Evolutionary conservation across 805 yeast genomes (phyloP), one percentile per base, ranked within the genome.

Genomic region (Suhomyces prunicola): DNA sequence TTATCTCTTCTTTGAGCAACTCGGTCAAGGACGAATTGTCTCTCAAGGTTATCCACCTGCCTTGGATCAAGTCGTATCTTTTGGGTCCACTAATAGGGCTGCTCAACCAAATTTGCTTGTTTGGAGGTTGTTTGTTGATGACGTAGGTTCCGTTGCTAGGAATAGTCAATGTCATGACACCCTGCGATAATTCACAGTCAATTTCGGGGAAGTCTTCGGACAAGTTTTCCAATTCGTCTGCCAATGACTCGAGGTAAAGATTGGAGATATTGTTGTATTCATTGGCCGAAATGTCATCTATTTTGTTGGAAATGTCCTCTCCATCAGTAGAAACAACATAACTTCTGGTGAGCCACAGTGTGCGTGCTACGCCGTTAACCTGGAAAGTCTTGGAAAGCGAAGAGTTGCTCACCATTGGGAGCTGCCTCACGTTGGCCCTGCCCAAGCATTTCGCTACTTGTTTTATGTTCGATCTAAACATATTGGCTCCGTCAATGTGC

Each of bases 41-140:
- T 58, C 98, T 80, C 52, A 87, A 67, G 10, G 92, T 86, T 10
- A 84, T 71, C 99, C 99, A 94, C 52, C 77, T 73, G 3, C 88
- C 88, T 42, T 82, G 79, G 44, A 87, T 77, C 56, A 80, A 82
- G 67, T 94, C 98, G 54, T 65, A 71, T 52, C 79, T 63, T 64
- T 91, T 90, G 5, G 99, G 99, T 0, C 99, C 99, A 6, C 96
- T 87, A 3, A 90, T 65, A 0, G 99, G 99, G 44, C 96, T 88
- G 54, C 96, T 84, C 50, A 93, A 78, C 99, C 99, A 94, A 29
- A 94, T 87, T 68, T 94, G 99, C 70, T 89, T 87, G 71, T 91
- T 94, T 3, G 99, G 97, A 1, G 99, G 99, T 71, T 94, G 98
- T 65, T 91, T 93, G 74, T 94, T 94, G 65, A 94, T 86, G 27